A percentile compares a stretch with the other conserved stretches of the same genome.
Conservation (phyloP, 495 filamentous ascomycete genomes). For the Bombardia bombarda region DNA sequence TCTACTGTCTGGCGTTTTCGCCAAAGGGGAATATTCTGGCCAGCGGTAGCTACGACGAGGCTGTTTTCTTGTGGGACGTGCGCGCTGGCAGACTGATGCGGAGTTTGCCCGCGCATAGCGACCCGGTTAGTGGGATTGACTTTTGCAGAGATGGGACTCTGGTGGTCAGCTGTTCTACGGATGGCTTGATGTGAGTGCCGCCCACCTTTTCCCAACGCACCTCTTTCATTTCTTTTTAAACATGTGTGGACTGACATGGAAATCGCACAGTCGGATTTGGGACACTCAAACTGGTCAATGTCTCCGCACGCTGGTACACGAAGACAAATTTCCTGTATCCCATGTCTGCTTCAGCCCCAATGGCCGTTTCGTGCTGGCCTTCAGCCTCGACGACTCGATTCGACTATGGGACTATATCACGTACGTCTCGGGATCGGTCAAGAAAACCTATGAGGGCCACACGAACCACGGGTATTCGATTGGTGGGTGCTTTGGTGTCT, state of each 20-base stretch:
- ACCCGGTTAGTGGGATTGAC: constrained; percentile 88
- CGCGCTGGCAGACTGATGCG: constrained; percentile 76
- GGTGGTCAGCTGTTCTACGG: constrained; percentile 79
- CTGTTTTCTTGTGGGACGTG: constrained; percentile 94
- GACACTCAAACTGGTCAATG: constrained; percentile 95
- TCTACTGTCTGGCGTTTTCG: constrained; percentile 86
- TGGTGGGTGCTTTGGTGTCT: constrained; percentile 68
- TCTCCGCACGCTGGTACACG: constrained; percentile 86
- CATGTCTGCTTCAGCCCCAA: constrained; percentile 89
- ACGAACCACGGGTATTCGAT: constrained; percentile 76
- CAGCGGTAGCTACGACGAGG: constrained; percentile 93
- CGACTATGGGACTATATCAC: constrained; percentile 92
- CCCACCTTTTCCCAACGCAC: not conserved
- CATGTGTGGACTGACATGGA: constrained; percentile 1
- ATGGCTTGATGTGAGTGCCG: constrained; percentile 67
- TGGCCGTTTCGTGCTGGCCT: constrained; percentile 84
- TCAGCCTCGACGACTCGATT: constrained; percentile 81
- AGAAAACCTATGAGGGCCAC: constrained; percentile 97
- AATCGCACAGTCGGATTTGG: constrained; percentile 64
- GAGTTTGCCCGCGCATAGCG: constrained; percentile 86
- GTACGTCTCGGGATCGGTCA: constrained; percentile 73
- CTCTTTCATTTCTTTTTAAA: not conserved
- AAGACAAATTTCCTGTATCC: constrained; percentile 90
- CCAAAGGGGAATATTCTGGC: constrained; percentile 96
- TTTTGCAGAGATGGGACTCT: constrained; percentile 89